phyloP scores from a whole-genome alignment of 2,329 filamentous ascomycete genomes.

The Cladophialophora chaetospira region DNA sequence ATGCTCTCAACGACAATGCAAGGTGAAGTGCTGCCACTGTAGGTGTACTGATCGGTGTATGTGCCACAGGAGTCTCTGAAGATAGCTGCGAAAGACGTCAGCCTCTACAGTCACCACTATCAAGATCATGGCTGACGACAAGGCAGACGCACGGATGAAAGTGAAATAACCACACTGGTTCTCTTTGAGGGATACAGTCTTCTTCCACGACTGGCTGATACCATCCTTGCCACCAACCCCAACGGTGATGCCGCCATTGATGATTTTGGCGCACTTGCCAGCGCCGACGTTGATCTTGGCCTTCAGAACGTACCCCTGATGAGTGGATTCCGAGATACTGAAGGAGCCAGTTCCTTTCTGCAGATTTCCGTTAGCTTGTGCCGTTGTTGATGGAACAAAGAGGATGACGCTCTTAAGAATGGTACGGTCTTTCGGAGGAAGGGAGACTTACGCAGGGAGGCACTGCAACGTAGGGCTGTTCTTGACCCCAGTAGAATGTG shows the following conservation, averaged over 20 bases:
- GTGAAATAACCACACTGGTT: slow-evolving; percentile 18
- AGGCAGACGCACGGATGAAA: slow-evolving; percentile 7
- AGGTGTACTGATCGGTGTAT: slow-evolving; percentile 5
- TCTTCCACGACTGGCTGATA: slow-evolving; percentile 12
- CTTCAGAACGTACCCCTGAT: slow-evolving; percentile 3
- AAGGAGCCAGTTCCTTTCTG: too few relatives aligned
- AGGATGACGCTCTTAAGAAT: too few relatives aligned
- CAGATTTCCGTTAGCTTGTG: too few relatives aligned
- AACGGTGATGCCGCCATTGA: slow-evolving; percentile 7
- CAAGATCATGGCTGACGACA: not conserved
- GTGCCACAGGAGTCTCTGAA: slow-evolving; percentile 5
- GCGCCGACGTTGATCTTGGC: slow-evolving; percentile 4
- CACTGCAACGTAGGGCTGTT: slow-evolving; percentile 2
- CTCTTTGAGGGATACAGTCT: slow-evolving; percentile 2
- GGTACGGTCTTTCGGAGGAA: too few relatives aligned
- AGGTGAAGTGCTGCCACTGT: too few relatives aligned
- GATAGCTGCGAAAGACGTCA: not conserved
- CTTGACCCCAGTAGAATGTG: slow-evolving; percentile 10
- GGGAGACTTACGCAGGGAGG: too few relatives aligned
- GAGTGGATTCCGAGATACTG: too few relatives aligned
- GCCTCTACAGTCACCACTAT: not conserved
- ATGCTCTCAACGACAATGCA: too few relatives aligned
- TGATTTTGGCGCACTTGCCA: not conserved
- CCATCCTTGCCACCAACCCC: slow-evolving; percentile 9
- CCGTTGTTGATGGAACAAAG: too few relatives aligned